These are phyloP conservation scores for Kondoa subrosea DNA, from an alignment of 768 basidiomycete species.

Conservation along the genomic window DNA sequence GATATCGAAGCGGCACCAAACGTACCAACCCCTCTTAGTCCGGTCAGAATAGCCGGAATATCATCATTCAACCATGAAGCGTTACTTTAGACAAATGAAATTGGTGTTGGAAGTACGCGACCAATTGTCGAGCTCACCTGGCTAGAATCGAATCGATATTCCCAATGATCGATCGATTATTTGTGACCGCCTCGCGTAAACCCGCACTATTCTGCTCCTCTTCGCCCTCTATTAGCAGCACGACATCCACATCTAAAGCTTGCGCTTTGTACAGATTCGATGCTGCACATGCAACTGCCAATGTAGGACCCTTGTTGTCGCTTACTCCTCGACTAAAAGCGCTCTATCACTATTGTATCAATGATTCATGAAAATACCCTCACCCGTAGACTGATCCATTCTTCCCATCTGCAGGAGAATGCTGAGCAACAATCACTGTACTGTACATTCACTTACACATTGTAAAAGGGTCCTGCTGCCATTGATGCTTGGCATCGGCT, in stretches of 20 bases:
- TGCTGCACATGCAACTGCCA: conserved; percentile 77
- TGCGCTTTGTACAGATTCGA: conserved; percentile 57
- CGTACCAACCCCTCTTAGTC: conserved; percentile 82
- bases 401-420: no score
- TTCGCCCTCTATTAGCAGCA: conserved; percentile 87
- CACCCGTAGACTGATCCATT: conserved; percentile 84
- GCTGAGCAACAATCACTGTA: no score
- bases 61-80: conserved; percentile 93
- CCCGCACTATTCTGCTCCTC: conserved; percentile 87
- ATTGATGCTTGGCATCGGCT: conserved; percentile 48
- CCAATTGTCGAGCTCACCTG: not conserved
- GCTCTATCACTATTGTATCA: not conserved
- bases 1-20: conserved; percentile 46
- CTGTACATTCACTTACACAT: no score
- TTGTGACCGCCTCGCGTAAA: conserved; percentile 53
- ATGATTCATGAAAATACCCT: conserved; percentile 28
- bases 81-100: conserved; percentile 41
- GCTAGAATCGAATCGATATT: conserved; percentile 11
- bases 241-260: conserved; percentile 64
- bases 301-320: conserved; percentile 89
- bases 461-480: conserved; percentile 69
- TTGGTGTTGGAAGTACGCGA: not conserved
- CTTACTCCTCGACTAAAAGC: conserved; percentile 42
- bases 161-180: conserved; percentile 14
- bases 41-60: conserved; percentile 85